Evolutionary conservation across 306 rosid genomes (phyloP), one percentile per base, ranked within the genome.

Genomic region (Prunus padus): DNA sequence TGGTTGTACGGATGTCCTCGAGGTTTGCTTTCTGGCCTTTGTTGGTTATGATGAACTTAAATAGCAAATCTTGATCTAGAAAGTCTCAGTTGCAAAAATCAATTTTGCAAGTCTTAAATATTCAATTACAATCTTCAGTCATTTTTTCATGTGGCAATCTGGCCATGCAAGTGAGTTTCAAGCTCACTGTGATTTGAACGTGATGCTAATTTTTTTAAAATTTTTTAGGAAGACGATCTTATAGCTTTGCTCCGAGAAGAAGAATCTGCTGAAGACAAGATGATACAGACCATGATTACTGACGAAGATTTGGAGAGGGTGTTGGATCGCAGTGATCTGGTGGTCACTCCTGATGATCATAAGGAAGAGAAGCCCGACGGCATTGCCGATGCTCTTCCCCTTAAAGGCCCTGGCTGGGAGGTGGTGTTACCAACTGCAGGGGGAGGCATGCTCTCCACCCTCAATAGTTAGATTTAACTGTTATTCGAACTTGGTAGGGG

Each of bases 371-470:
- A 75, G n/a, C 22, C 31, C 0, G 52, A 82, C 40, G 56, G 70
- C 65, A 69, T 84, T n/a, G 80, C 8, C 3, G 63, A 33, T 15
- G 31, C 66, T 4, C 69, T 77, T 76, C 87, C 98, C 11, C 85
- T 83, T 13, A 86, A 85, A 75, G 99, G 99, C n/a, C 98, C 97
- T 65, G 99, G 99, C 50, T 96, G 99, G 99, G 97, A 96, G 81
- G 98, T 96, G 79, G 99, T 96, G 81, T 71, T 89, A 65, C 88
- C 99, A 15, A 79, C 89, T 26, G 87, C 90, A 0, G 77, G 85
- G 37, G 99, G 96, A 26, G 89, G 92, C 78, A 77, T 95, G 92
- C 99, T 96, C 37, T 90, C 99, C 59, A 86, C 97, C 40, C 97
- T 96, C 7, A 89, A 86, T 79, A 87, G 92, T 46, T 96, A 76